Evolutionary conservation across 306 rosid species (phyloP), one percentile per base, ranked within the genome.

Genomic region (Inga oerstediana): DNA sequence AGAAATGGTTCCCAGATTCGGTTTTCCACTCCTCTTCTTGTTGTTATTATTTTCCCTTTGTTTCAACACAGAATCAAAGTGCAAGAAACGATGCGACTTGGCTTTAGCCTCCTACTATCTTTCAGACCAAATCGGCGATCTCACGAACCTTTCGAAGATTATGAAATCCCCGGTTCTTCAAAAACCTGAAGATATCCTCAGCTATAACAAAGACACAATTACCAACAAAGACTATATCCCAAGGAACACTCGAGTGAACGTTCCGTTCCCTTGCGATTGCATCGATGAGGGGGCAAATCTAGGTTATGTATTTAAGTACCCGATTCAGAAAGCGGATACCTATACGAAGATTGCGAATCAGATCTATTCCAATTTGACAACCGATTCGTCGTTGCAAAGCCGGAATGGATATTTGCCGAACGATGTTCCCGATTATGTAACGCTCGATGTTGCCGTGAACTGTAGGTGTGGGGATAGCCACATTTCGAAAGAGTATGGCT

Each of bases 41-140:
- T 44, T 79, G 70, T 3, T 85, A 7, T 19, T 54, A 19, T 19
- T 54, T 1, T 65, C 76, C 12, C 68, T 81, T 9, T 72, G 58
- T 9, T 79, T 58, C 19, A 77, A 8, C 22, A 90, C 86, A 80
- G 86, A 88, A 78, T 85, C 97, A 4, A 75, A 80, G 41, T 94
- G 98, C 71, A 64, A 68, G 10, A 41, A 35, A 43, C 27, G 70
- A 17, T 94, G 97, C 77, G 79, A 52, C 1, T 68, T 82, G 65
- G 97, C 97, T 83, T 69, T 91, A 70, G 97, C 91, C 62, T 91
- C 98, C 10, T 89, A 92, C 80, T 83, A 77, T 30, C 64, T 89
- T 1, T 17, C 74, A 81, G 0, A 2, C 12, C 79, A 41, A 2
- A 0, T 44, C 2, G 0, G 52, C 32, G 44, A 84, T 66, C 67